phyloP scores from a whole-genome alignment of 129 eudicot species.

The Smallanthus sonchifolius region DNA sequence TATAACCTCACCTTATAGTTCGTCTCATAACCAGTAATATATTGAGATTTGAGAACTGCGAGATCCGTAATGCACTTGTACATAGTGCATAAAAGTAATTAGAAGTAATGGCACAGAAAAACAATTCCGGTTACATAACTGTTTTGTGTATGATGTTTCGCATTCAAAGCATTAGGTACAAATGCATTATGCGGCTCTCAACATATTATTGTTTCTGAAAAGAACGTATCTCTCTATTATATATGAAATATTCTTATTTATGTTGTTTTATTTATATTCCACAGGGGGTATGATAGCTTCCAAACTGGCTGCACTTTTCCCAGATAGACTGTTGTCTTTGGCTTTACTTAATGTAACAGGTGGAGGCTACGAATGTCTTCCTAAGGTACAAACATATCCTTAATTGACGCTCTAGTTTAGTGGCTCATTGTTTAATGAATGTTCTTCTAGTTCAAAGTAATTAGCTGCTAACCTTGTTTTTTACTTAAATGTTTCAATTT shows the following conservation, averaged over 20 bases:
- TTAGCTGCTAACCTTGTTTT: background rate
- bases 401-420: background rate
- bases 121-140: no score
- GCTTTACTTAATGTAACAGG: constrained; percentile 93
- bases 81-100: no score
- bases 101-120: no score
- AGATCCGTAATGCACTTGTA: no score
- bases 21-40: no score
- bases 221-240: background rate
- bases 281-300: constrained; percentile 97
- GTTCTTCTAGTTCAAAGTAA: background rate
- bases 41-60: no score
- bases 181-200: background rate
- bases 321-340: constrained; percentile 69
- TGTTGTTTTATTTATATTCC: constrained; percentile 3
- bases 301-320: constrained; percentile 82
- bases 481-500: background rate
- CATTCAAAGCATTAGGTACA: no score
- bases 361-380: constrained; percentile 91
- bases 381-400: constrained; percentile 59
- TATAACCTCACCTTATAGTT: background rate
- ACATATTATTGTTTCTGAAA: background rate
- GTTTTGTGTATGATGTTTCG: no score
- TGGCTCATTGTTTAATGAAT: background rate
- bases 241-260: background rate